Evolutionary conservation across 768 basidiomycete genomes (phyloP).

Genomic region (Leccinum olivaceopallidum): DNA sequence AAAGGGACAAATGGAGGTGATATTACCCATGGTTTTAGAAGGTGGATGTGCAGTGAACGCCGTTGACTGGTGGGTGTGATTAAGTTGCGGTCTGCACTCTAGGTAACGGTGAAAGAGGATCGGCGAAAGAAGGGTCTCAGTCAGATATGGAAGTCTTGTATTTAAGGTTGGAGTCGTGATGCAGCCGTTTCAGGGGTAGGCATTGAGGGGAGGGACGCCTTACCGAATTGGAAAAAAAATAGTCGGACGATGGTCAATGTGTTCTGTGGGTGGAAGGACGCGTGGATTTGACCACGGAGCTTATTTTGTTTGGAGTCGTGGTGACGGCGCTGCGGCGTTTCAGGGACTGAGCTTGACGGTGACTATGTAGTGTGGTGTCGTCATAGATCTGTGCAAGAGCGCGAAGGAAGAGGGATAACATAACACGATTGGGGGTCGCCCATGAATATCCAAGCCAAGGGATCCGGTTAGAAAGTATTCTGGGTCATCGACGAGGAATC

Average conservation of each 20-base stretch:
- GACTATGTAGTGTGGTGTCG: conserved; percentile 8
- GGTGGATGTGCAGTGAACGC: conserved; percentile 4
- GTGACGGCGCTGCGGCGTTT: conserved; percentile 27
- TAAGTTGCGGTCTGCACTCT: conserved; percentile 14
- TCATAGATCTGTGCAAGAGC: conserved; percentile 1
- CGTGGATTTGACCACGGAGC: conserved; percentile 15
- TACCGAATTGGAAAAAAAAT: not conserved
- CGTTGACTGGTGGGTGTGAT: conserved; percentile 6
- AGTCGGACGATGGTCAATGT: conserved; percentile 17
- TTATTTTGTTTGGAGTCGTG: conserved; percentile 19
- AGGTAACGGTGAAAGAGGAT: conserved; percentile 7
- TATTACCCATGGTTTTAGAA: conserved; percentile 12
- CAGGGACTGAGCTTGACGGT: conserved; percentile 18
- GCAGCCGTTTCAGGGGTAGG: not conserved
- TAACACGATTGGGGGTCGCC: not conserved
- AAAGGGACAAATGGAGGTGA: not conserved
- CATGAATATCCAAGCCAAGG: not conserved
- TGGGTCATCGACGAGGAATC: conserved; percentile 5
- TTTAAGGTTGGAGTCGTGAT: conserved; percentile 6
- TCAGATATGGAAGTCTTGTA: conserved; percentile 6
- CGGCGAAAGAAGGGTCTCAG: not conserved
- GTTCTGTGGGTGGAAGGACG: conserved; percentile 17
- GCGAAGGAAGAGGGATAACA: not conserved
- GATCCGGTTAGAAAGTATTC: not conserved
- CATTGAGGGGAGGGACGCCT: not conserved